Base-by-base conservation (phyloP, 257 asterid species). In the Penstemon barbatus region DNA sequence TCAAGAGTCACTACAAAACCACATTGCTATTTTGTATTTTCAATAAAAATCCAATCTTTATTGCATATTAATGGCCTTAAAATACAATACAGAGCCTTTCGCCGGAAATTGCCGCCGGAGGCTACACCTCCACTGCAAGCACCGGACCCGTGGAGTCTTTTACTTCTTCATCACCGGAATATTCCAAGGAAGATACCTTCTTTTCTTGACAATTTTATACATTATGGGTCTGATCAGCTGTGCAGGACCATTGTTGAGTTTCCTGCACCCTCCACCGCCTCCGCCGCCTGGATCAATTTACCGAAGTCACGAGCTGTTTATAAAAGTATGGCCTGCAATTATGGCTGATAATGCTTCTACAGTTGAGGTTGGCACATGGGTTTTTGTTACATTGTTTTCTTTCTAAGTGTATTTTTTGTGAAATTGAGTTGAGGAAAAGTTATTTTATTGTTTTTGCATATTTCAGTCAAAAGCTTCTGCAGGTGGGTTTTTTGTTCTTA, bases 171-270 rank as follows among this genome's bases (percentile, higher is more conserved):
- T 80, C 60, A 55, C 81, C 74, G 86, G 84, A 39, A 57, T 75
- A 10, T 75, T 74, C 79, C 82, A 75, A 78, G 65, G 79, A 52
- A 75, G 82, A 43, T 80, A 75, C 87, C 84, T 84, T 6, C 56
- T 82, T 66, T 70, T 82, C 76, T 36, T 85, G 70, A 57, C 86
- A 10, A 7, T 72, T 5, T 76, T 89, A 69, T 90, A 87, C 87
- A 73, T 84, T 51, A 57, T 81, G 73, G 97, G 92, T 15, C 80
- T 89, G 75, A 82, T 87, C 81, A 80, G 83, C 74, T 89, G 86
- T 11, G 81, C 87, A 5, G 89, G 96, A 0, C 91, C 91, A 65
- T 66, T 89, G 73, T 41, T 81, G 4, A 84, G 79, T 46, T 48
- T 87, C 77, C 80, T 89, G 53, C 86, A 80, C 75, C 88, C 75